A percentile compares a stretch with the other conserved stretches of the same genome.
These are phyloP conservation scores for Raphanus raphanistrum DNA, from an alignment of 345 rosid genomes.

Conservation along the genomic window DNA sequence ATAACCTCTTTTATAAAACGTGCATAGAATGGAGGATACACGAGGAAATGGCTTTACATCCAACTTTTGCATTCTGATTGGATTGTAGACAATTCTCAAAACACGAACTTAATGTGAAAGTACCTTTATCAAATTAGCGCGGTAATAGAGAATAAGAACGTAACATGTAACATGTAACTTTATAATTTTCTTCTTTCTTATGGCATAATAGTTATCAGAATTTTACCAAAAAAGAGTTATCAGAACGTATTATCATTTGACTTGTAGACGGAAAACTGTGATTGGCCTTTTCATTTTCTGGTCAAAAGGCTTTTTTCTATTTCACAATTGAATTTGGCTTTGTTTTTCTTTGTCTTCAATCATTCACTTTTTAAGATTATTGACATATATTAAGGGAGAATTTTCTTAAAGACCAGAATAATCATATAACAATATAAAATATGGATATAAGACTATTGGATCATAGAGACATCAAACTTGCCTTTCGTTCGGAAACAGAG, in stretches of 20 bases:
- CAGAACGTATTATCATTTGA: neutral
- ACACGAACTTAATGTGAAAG: slow-evolving; percentile 6
- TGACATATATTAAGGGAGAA: neutral
- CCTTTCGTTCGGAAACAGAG: slow-evolving; percentile 26
- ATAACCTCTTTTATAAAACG: neutral
- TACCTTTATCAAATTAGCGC: slow-evolving; percentile 13
- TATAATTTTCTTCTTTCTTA: neutral
- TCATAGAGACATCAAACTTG: slow-evolving; percentile 18
- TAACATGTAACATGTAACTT: neutral
- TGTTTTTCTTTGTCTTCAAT: neutral
- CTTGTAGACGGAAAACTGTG: slow-evolving; percentile 26
- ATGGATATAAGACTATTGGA: slow-evolving; percentile 5
- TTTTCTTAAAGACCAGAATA: slow-evolving; percentile 8
- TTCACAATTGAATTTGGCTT: neutral
- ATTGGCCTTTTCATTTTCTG: neutral
- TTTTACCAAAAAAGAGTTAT: neutral
- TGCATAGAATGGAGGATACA: neutral
- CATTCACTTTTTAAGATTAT: neutral
- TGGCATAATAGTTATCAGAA: neutral
- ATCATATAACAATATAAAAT: neutral
- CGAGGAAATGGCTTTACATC: neutral
- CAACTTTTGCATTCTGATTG: slow-evolving; percentile 2
- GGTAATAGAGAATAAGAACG: slow-evolving; percentile 4
- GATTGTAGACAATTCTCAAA: neutral
- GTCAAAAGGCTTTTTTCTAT: neutral